Base-by-base conservation (phyloP, 495 filamentous ascomycete species). In the Trichoderma parareesei region DNA sequence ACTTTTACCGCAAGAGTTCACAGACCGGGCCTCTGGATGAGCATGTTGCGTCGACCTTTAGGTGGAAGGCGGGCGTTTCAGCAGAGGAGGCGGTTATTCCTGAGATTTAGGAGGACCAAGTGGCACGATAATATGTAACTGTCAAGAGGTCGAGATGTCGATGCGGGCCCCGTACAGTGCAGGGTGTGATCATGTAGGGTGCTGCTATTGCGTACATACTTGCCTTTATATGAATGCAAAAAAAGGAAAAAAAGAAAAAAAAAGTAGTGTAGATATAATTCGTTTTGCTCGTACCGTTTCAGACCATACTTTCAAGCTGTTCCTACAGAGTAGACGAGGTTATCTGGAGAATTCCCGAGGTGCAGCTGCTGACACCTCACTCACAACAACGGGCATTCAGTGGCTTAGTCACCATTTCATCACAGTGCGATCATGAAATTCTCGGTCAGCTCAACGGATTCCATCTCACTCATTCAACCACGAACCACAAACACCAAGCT, bases 1-100 rank as follows among this genome's bases (percentile, higher is more conserved):
- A 82, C 66, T 76, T 79, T 60, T 77, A 79, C 61, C 75, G 76
- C 46, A 70, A 61, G 53, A n/a, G 61, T 8, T 72, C 71, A 8
- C 72, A 74, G 63, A 71, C 67, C 60, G 61, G 71, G 20, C 75
- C 75, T 0, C 65, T 69, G 6, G 69, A 69, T 0, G 71, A 73
- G 55, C 74, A 78, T 37, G 65, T 75, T 14, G 74, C 74, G 5
- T 67, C 74, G 2, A 69, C 66, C 61, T 76, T 73, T 49, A 70
- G 72, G 20, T 76, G 74, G 74, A 73, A 55, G 65, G 73, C 74
- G 0, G 74, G 71, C 20, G 71, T 76, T 6, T 64, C 73, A 11
- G 62, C 72, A 1, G 70, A 63, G 8, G 68, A 76, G 38, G 71
- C 73, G 33, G 18, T 65, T 10, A 74, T 78, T 67, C 75, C 68